These are phyloP conservation scores for Scutellaria minor DNA, from an alignment of 257 asterid genomes.

Conservation along the genomic window DNA sequence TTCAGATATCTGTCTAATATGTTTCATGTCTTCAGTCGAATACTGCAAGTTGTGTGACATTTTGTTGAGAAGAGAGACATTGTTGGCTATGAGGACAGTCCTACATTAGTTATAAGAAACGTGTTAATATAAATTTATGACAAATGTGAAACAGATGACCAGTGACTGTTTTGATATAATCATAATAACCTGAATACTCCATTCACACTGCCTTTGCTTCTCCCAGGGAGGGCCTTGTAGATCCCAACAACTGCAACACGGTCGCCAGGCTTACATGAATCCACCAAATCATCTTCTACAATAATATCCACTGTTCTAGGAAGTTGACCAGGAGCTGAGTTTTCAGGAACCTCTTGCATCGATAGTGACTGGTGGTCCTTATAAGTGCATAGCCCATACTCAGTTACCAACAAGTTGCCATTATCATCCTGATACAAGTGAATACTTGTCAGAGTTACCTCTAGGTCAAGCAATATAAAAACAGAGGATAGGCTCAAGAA, in stretches of 20 bases:
- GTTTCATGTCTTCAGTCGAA: slow-evolving; percentile 72
- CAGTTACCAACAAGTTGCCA: slow-evolving; percentile 91
- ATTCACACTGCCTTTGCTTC: slow-evolving; percentile 87
- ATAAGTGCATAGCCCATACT: slow-evolving; percentile 81
- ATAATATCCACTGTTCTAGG: slow-evolving; percentile 90
- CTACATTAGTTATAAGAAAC: slow-evolving; percentile 49
- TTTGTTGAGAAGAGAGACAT: slow-evolving; percentile 85
- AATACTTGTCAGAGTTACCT: slow-evolving; percentile 19
- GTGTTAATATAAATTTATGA: neutral
- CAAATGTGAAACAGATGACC: slow-evolving; percentile 25
- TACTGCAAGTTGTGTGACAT: slow-evolving; percentile 75
- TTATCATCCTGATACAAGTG: slow-evolving; percentile 68
- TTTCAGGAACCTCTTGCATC: slow-evolving; percentile 98
- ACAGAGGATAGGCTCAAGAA: slow-evolving; percentile 20
- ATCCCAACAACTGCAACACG: slow-evolving; percentile 94
- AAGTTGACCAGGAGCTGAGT: slow-evolving; percentile 98
- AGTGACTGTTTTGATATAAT: slow-evolving; percentile 20
- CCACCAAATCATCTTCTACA: slow-evolving; percentile 94
- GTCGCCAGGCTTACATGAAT: slow-evolving; percentile 97
- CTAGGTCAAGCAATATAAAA: slow-evolving; percentile 12
- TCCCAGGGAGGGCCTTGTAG: slow-evolving; percentile 93
- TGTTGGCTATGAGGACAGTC: slow-evolving; percentile 93
- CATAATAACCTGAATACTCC: slow-evolving; percentile 85
- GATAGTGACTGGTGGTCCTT: slow-evolving; percentile 95
- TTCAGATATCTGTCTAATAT: slow-evolving; percentile 72